Evolutionary conservation across 2,329 filamentous ascomycete species (phyloP), one percentile per base, ranked within the genome.

Genomic region (Dendryphion nanum): DNA sequence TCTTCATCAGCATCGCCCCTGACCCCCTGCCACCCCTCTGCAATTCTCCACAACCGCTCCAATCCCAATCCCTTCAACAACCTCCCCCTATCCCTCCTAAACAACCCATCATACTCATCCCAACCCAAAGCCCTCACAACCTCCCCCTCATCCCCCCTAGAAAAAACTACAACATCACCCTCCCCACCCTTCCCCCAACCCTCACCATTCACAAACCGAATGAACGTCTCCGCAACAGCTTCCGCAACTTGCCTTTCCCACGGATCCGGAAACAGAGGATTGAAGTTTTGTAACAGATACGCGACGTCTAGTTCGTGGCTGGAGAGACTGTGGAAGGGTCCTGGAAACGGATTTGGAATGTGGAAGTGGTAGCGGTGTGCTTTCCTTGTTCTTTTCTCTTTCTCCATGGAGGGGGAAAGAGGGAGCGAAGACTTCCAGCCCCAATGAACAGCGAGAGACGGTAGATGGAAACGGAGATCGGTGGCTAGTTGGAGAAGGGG

Each of bases 401-500:
- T n/a, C n/a, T n/a, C n/a, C n/a, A n/a, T n/a, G 13, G 19, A 19
- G 24, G 17, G 26, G 16, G 30, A 41, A 14, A 41, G 21, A 4
- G 42, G 40, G 1, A 29, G 26, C 12, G 37, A 23, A 1, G 41
- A 31, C 42, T 42, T 51, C 59, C 58, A 63, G 3, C 53, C 58
- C 23, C 51, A 37, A 5, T 71, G 66, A 6, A 67, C 63, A 7
- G 61, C 48, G 3, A 70, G 38, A 0, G 62, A 60, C 1, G 73
- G 65, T 2, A 70, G 61, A 42, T 70, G 65, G 55, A 73, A 76
- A 4, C 59, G 55, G 18, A 76, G 62, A 37, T 78, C 75, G 18
- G 66, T 70, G 7, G 55, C 54, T 18, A 74, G 67, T 13, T 64
- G 48, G 3, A 51, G 46, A n/a, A 62, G 37, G 14, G 17, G 33